Conservation (phyloP, 2,329 filamentous ascomycete species). For the Fusarium miscanthi region DNA sequence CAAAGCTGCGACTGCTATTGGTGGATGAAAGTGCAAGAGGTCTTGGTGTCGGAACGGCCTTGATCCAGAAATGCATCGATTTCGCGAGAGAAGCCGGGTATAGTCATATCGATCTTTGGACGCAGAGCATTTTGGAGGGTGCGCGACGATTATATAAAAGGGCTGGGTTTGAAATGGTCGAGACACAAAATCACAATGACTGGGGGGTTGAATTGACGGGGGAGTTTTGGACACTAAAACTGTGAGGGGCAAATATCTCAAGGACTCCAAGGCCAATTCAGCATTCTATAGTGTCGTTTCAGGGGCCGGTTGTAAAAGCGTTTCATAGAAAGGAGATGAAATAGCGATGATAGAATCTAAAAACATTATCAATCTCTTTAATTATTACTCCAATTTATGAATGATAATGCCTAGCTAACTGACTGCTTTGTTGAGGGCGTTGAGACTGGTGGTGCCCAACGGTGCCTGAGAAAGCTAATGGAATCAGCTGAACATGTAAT, state of each 20-base stretch:
- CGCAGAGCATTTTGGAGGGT: neutral
- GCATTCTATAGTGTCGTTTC: too few relatives aligned
- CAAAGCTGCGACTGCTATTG: conserved; percentile 4
- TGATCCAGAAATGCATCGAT: conserved; percentile 8
- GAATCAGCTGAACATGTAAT: too few relatives aligned
- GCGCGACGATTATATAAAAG: neutral
- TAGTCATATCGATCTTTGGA: neutral
- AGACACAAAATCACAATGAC: neutral
- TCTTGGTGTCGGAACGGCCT: neutral
- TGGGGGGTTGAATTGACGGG: neutral
- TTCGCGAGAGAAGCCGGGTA: neutral
- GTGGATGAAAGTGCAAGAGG: conserved; percentile 6
- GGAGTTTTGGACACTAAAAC: neutral
- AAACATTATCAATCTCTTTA: too few relatives aligned
- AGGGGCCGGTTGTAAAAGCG: too few relatives aligned
- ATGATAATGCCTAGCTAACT: too few relatives aligned
- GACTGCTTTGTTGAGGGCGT: neutral
- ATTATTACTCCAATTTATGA: too few relatives aligned
- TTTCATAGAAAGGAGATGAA: too few relatives aligned
- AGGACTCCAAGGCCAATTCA: too few relatives aligned
- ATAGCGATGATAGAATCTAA: too few relatives aligned
- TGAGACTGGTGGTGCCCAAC: neutral
- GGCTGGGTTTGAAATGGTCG: neutral
- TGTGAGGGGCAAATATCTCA: too few relatives aligned
- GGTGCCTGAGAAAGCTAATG: neutral